phyloP scores from a whole-genome alignment of 768 basidiomycete genomes.

The Tubosaeta sp. region DNA sequence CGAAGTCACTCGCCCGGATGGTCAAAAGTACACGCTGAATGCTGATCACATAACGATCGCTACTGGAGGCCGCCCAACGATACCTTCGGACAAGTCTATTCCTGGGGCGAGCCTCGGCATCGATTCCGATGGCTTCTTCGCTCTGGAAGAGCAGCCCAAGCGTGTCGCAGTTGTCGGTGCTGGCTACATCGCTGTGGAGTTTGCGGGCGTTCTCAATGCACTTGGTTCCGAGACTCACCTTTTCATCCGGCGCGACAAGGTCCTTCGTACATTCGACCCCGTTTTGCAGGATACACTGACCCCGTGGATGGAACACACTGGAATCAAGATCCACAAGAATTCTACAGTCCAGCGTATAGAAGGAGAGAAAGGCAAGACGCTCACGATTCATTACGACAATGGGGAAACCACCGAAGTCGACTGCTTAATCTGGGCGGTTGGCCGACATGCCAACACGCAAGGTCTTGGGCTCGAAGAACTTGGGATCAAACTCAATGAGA shows the following conservation, averaged over 20 bases:
- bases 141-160: conserved; percentile 83
- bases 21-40: conserved; percentile 64
- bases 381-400: conserved; percentile 72
- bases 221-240: conserved; percentile 91
- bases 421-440: conserved; percentile 90
- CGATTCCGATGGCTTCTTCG: conserved; percentile 95
- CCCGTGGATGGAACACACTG: conserved; percentile 91
- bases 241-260: conserved; percentile 84
- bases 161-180: conserved; percentile 94
- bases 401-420: conserved; percentile 85
- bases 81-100: conserved; percentile 73
- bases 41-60: conserved; percentile 80
- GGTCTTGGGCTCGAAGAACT: conserved; percentile 72
- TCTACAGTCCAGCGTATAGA: conserved; percentile 74
- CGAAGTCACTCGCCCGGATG: conserved; percentile 68
- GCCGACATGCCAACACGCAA: conserved; percentile 77
- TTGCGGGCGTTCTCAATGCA: conserved; percentile 90
- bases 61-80: conserved; percentile 79
- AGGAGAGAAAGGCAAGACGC: conserved; percentile 62
- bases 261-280: conserved; percentile 92
- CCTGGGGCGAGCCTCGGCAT: conserved; percentile 91
- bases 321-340: conserved; percentile 81
- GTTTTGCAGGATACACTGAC: conserved; percentile 78
- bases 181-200: conserved; percentile 96
- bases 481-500: conserved; percentile 69